Percentiles rank a stretch among this genome's conserved stretches.
These are phyloP conservation scores for Massariosphaeria phaeospora DNA, from an alignment of 495 filamentous ascomycete genomes.

Conservation along the genomic window DNA sequence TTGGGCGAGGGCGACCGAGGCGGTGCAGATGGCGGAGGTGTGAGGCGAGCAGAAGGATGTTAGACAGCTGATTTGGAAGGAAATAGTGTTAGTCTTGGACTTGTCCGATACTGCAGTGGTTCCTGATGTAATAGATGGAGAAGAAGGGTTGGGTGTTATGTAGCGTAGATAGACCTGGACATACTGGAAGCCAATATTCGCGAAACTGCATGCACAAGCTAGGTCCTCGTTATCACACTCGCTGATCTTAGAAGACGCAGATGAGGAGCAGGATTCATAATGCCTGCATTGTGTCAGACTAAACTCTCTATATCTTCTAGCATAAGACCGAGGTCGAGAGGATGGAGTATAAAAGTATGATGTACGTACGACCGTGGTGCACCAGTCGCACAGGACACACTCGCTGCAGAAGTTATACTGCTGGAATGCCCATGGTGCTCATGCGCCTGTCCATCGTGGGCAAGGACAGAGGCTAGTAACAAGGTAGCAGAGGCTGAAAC, in stretches of 20 bases:
- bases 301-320: neutral
- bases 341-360: neutral
- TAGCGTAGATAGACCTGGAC: neutral
- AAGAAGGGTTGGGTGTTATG: neutral
- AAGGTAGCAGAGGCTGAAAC: neutral
- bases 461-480: neutral
- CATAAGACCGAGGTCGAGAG: neutral
- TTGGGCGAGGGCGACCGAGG: neutral
- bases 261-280: conserved; percentile 17
- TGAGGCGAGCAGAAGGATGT: conserved; percentile 14
- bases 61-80: conserved; percentile 5
- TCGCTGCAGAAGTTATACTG: conserved; percentile 9
- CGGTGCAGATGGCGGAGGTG: conserved; percentile 8
- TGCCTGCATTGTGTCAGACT: neutral
- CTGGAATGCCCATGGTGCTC: neutral
- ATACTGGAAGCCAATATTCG: conserved; percentile 15
- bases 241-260: conserved; percentile 9
- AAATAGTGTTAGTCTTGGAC: too few relatives aligned
- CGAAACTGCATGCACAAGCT: conserved; percentile 12
- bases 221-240: conserved; percentile 9
- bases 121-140: too few relatives aligned
- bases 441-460: conserved; percentile 2
- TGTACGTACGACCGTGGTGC: conserved; percentile 1
- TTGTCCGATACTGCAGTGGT: too few relatives aligned
- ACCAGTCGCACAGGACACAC: conserved; percentile 12